A percentile compares a stretch with the other conserved stretches of the same genome.
These are phyloP conservation scores for Penicillium mononematosum DNA, from an alignment of 495 filamentous ascomycete genomes.

Conservation along the genomic window DNA sequence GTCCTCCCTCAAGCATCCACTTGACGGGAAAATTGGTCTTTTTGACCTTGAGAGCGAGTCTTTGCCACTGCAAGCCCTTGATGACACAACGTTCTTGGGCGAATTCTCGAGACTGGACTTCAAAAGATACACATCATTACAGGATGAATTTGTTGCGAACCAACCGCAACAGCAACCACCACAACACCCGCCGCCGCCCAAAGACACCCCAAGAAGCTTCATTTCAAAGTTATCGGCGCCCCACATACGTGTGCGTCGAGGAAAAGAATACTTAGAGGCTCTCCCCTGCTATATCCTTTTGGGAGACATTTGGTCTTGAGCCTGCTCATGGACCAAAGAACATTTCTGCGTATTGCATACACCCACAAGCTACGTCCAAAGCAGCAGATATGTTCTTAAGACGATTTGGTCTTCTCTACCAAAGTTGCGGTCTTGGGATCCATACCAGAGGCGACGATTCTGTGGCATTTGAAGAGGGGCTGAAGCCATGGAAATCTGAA, in stretches of 20 bases:
- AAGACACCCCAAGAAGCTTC: conserved; percentile 28
- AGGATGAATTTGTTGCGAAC: conserved; percentile 28
- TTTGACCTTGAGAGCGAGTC: conserved; percentile 33
- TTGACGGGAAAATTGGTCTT: conserved; percentile 32
- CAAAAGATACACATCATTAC: conserved; percentile 38
- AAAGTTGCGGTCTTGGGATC: conserved; percentile 72
- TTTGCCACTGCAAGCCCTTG: conserved; percentile 29
- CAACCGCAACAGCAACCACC: conserved; percentile 12
- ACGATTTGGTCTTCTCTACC: conserved; percentile 70
- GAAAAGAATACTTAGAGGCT: conserved; percentile 70
- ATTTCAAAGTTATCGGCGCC: conserved; percentile 52
- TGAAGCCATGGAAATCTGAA: conserved; percentile 53
- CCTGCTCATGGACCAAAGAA: conserved; percentile 79
- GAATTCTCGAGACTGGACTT: conserved; percentile 39
- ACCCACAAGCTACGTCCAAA: conserved; percentile 58
- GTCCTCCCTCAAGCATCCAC: conserved; percentile 43
- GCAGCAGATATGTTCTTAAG: conserved; percentile 68
- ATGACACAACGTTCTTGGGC: conserved; percentile 32
- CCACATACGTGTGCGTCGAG: conserved; percentile 74
- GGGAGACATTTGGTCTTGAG: conserved; percentile 84
- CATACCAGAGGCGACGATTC: conserved; percentile 59
- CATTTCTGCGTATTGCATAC: conserved; percentile 75
- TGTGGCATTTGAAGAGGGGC: conserved; percentile 54
- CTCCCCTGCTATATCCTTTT: conserved; percentile 80
- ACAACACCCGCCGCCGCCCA: conserved; percentile 22